Evolutionary conservation across 2,329 filamentous ascomycete species (phyloP), one percentile per base, ranked within the genome.

Genomic region (Ploettnerulaceae sp.): DNA sequence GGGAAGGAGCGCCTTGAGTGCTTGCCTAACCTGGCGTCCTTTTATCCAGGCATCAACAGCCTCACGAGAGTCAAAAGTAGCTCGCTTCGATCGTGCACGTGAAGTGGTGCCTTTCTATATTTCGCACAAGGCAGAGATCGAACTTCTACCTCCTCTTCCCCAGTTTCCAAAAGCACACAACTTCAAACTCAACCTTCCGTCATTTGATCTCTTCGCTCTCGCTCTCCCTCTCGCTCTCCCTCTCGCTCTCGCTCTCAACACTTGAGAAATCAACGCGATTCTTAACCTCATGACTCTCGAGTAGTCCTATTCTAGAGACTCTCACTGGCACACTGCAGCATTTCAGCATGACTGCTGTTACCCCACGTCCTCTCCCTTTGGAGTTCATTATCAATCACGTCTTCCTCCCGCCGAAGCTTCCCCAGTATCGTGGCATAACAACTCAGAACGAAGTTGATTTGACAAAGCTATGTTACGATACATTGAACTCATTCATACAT

Each of bases 341-440:
- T 22, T n/a, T 9, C 38, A 32, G 3, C 18, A 42, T 40, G 44
- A 22, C 26, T 15, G 26, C 20, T 17, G 29, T 26, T 18, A 21
- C 26, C 20, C 44, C 44, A 11, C 7, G 17, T 6, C 26, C n/a
- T 4, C 11, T 45, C 15, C 44, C 36, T 2, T 29, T 48, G 29
- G 33, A 38, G 7, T 71, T 68, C 50, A 49, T 73, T 1, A 61
- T 73, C 29, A 57, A 74, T 26, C 71, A 77, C 54, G 58, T 76
- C 2, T 72, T 75, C 17, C 64, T 77, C 0, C 74, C 73, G 0
- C 70, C 72, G 1, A 64, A 71, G 32, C 60, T 76, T 1, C 73
- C 73, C 0, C 66, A 73, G 35, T 22, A 54, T 25, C 59, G 66
- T 11, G 65, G 60, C 18, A 38, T 45, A 7, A 32, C 31, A 0